Base-by-base conservation (phyloP, 148 eudicot genomes). In the Vaccinium corymbosum region DNA sequence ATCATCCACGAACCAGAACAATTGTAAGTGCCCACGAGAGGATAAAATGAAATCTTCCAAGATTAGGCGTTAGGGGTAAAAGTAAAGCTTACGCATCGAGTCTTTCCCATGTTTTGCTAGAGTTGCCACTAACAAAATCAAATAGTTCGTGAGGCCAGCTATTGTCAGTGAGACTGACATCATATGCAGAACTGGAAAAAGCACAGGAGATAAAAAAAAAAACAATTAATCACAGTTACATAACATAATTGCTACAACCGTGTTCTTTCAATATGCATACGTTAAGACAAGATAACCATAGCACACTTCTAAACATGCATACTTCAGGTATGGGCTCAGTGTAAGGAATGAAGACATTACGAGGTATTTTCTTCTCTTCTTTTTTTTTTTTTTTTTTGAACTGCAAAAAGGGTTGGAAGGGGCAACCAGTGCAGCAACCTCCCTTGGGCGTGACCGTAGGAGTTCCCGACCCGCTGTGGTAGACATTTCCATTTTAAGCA, bases 91-190 rank as follows among this genome's bases (percentile, higher is more conserved):
- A 92, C 95, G 86, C 87, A 25, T 89, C 92, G 48, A 92, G 90
- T 86, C 79, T 91, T 52, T 92, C 95, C 95, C 95, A 90, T 52
- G 93, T 70, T 84, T 82, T 89, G 25, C 91, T 89, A 79, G 91
- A 87, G 89, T 91, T 92, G 22, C 95, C 95, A 62, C 86, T 88
- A 8, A 91, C 82, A 66, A 89, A 52, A 70, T 88, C 90, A 81
- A 92, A 92, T 3, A 88, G 75, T 38, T 91, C 91, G 68, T 82
- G 38, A 29, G 89, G 79, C 94, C 94, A 92, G 75, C 83, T 87
- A 85, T 89, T 88, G 62, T 92, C 94, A 11, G 81, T 88, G 68
- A 92, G 91, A 76, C 79, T 89, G 17, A 91, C 91, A 86, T 92
- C 94, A 70, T 89, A 92, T 53, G 91, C 92, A 66, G 93, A 80